phyloP scores from a whole-genome alignment of 768 basidiomycete species.

The Candolleomyces eurysporus region DNA sequence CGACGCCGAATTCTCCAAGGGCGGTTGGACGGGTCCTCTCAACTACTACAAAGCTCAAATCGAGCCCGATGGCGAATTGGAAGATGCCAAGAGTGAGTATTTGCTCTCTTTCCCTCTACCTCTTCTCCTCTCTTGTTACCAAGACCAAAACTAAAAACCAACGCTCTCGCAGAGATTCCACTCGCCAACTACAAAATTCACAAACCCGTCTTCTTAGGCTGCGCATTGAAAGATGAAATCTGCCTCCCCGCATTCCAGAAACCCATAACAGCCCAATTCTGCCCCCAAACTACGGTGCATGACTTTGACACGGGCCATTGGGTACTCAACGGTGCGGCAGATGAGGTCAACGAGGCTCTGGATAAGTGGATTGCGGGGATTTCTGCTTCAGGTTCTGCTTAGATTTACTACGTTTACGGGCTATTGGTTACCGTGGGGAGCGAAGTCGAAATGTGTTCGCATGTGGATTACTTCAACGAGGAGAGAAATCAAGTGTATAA shows the following conservation, averaged over 20 bases:
- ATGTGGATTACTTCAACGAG: too few species aligned
- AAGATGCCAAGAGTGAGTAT: not conserved
- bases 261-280: not conserved
- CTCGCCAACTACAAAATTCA: not conserved
- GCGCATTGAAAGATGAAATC: not conserved
- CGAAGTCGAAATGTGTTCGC: too few species aligned
- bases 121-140: too few species aligned
- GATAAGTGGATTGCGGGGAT: not conserved
- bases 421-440: too few species aligned
- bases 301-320: not conserved
- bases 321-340: not conserved
- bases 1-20: not conserved
- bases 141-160: too few species aligned
- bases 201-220: slow-evolving; percentile 7
- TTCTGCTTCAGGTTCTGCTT: not conserved
- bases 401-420: too few species aligned
- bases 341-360: not conserved
- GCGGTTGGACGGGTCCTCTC: not conserved
- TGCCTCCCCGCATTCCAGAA: not conserved
- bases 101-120: too few species aligned
- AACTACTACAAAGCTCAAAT: not conserved
- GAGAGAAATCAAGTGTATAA: too few species aligned
- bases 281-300: not conserved
- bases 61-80: not conserved
- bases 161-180: not conserved